Percentiles rank a stretch among this genome's conserved stretches.
These are phyloP conservation scores for Hypholoma sublateritium DNA, from an alignment of 768 basidiomycete species.

Conservation along the genomic window DNA sequence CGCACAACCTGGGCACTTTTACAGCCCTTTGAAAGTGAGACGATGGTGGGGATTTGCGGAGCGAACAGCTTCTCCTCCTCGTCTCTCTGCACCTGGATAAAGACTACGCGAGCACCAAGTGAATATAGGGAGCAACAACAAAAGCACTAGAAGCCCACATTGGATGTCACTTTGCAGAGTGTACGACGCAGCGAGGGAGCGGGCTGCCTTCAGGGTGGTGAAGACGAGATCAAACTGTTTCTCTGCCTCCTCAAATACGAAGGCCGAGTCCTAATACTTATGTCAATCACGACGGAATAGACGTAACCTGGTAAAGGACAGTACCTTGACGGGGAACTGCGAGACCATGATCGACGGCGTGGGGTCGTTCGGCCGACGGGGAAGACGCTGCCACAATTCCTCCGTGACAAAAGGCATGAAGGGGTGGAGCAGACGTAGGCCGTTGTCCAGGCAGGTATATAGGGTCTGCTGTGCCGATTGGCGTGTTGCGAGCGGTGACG, in stretches of 20 bases:
- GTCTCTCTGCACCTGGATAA: constrained; percentile 67
- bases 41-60: constrained; percentile 73
- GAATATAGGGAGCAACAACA: background rate
- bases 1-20: constrained; percentile 72
- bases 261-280: constrained; percentile 49
- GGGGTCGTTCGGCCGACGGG: constrained; percentile 76
- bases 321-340: constrained; percentile 74
- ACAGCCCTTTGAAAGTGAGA: constrained; percentile 85
- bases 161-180: constrained; percentile 85
- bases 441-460: constrained; percentile 91
- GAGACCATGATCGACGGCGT: constrained; percentile 91
- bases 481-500: constrained; percentile 58
- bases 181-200: constrained; percentile 88
- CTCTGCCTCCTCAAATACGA: constrained; percentile 72
- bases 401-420: constrained; percentile 99
- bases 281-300: too few relatives aligned
- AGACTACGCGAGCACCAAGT: constrained; percentile 48
- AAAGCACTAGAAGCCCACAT: constrained; percentile 41
- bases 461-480: constrained; percentile 93
- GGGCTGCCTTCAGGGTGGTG: constrained; percentile 70
- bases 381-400: constrained; percentile 96
- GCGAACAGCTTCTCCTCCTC: constrained; percentile 67
- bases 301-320: too few relatives aligned
- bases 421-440: constrained; percentile 88
- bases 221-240: constrained; percentile 87